These are phyloP conservation scores for Trifolium repens DNA, from an alignment of 306 rosid genomes.

Conservation along the genomic window DNA sequence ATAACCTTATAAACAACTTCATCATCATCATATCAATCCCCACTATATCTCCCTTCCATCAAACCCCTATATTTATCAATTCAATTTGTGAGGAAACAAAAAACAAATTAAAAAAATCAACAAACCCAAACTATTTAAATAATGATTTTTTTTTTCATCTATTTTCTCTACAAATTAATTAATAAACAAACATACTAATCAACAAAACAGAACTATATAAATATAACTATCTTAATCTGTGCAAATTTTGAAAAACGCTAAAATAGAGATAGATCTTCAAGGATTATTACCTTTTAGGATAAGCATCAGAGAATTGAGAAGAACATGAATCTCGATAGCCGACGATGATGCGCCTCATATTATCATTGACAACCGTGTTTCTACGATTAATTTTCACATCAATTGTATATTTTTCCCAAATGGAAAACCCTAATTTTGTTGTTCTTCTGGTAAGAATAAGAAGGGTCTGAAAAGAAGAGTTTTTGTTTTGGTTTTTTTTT, in stretches of 20 bases:
- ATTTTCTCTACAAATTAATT: constrained; percentile 37
- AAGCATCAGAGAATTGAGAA: constrained; percentile 72
- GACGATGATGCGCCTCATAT: constrained; percentile 62
- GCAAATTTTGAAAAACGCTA: constrained; percentile 56
- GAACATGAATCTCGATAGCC: constrained; percentile 64
- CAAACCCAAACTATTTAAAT: constrained; percentile 38
- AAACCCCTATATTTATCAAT: constrained; percentile 85
- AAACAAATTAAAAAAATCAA: constrained; percentile 37
- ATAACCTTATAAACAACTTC: constrained; percentile 67
- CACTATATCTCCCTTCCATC: constrained; percentile 99
- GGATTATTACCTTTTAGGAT: constrained; percentile 67
- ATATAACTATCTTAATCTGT: constrained; percentile 19
- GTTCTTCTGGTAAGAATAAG: neutral
- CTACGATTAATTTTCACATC: constrained; percentile 10
- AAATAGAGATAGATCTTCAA: constrained; percentile 51
- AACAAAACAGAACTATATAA: constrained; percentile 1
- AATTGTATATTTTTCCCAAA: neutral
- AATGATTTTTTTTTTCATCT: constrained; percentile 1
- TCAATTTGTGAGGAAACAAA: constrained; percentile 39
- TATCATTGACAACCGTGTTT: constrained; percentile 71
- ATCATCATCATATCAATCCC: constrained; percentile 78
- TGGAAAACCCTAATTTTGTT: constrained; percentile 33
- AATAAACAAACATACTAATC: constrained; percentile 22
- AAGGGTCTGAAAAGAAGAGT: constrained; percentile 1
- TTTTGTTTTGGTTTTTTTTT: neutral